Evolutionary conservation across 2,329 filamentous ascomycete species (phyloP).

Genomic region (Trichoderma sp.): DNA sequence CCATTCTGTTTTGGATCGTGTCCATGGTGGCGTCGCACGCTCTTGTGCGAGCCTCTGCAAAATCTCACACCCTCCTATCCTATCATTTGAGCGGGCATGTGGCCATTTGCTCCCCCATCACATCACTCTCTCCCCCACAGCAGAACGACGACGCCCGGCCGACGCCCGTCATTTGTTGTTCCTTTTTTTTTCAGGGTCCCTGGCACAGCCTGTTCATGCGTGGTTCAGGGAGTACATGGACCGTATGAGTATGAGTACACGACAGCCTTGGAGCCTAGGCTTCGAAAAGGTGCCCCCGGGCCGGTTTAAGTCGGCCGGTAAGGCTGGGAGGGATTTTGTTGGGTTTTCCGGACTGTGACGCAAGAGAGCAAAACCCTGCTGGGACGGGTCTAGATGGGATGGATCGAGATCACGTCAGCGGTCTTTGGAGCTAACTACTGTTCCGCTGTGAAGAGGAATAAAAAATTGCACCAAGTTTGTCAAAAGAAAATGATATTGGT

Average conservation of each 20-base stretch:
- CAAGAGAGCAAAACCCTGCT: neutral
- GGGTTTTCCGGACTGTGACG: neutral
- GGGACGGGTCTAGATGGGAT: neutral
- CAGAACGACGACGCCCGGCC: neutral
- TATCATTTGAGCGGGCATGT: neutral
- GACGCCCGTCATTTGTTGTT: neutral
- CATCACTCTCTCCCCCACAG: neutral
- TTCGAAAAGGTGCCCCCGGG: neutral
- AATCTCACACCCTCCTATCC: neutral
- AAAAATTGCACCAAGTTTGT: neutral
- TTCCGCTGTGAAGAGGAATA: neutral
- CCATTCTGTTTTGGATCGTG: neutral
- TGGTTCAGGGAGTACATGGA: neutral
- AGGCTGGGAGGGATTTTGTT: slow-evolving; percentile 11
- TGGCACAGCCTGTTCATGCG: neutral
- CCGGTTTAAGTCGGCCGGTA: neutral
- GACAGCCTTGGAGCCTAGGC: neutral
- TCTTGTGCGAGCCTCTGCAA: neutral
- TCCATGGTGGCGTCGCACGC: neutral
- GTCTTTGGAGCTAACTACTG: neutral
- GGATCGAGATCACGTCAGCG: slow-evolving; percentile 19
- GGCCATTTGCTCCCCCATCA: neutral
- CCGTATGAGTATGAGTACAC: neutral
- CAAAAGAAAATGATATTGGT: neutral
- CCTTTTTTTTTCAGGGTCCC: neutral